Conservation (phyloP, 2,329 filamentous ascomycete species). For the Fusarium sp. region DNA sequence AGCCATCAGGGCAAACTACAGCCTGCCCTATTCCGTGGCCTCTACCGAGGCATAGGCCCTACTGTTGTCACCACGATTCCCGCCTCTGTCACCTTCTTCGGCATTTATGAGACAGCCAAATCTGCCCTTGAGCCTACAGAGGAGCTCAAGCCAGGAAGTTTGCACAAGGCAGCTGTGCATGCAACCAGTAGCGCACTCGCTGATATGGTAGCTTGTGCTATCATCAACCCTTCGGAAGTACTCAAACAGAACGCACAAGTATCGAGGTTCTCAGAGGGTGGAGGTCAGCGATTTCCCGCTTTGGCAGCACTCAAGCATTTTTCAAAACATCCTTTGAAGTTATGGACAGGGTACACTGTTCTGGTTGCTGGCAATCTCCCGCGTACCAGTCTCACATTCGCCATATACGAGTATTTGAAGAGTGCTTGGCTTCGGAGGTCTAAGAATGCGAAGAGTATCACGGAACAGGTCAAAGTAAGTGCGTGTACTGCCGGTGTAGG, state of each 20-base stretch:
- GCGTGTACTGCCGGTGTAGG: slow-evolving; percentile 30
- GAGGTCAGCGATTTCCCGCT: slow-evolving; percentile 1
- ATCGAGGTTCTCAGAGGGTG: slow-evolving; percentile 21
- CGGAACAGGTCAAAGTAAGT: slow-evolving; percentile 29
- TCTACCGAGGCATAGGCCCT: slow-evolving; percentile 32
- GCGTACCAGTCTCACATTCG: slow-evolving; percentile 32
- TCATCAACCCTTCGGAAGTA: slow-evolving; percentile 38
- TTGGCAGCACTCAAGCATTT: slow-evolving; percentile 24
- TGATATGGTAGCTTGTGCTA: slow-evolving; percentile 36
- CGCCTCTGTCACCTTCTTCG: slow-evolving; percentile 33
- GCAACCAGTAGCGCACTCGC: slow-evolving; percentile 28
- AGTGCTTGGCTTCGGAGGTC: slow-evolving; percentile 2
- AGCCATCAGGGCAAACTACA: slow-evolving; percentile 22
- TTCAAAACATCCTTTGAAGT: slow-evolving; percentile 19
- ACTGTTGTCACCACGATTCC: slow-evolving; percentile 33
- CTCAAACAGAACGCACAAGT: slow-evolving; percentile 36
- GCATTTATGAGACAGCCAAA: slow-evolving; percentile 31
- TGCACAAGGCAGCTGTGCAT: slow-evolving; percentile 21
- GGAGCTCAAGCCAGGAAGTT: slow-evolving; percentile 1
- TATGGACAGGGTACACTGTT: slow-evolving; percentile 37
- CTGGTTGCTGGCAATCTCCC: slow-evolving; percentile 35
- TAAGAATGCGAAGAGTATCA: neutral
- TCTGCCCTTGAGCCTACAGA: slow-evolving; percentile 6
- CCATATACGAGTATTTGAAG: slow-evolving; percentile 37
- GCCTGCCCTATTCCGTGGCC: slow-evolving; percentile 8